phyloP scores from a whole-genome alignment of 2,329 filamentous ascomycete genomes.

The Fusarium albidum region DNA sequence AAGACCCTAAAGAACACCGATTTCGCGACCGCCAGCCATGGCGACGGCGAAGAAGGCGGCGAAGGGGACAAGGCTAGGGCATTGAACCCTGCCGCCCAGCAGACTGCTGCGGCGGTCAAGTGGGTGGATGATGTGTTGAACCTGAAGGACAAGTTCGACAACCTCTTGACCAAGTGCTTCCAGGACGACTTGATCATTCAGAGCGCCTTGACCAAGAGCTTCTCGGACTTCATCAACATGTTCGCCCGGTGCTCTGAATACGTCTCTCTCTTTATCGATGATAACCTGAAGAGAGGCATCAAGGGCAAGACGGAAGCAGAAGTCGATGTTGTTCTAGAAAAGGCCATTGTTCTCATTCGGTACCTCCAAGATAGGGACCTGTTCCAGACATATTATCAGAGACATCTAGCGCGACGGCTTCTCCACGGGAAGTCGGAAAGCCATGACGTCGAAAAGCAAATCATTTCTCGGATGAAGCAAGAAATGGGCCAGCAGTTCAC shows the following conservation, averaged over 20 bases:
- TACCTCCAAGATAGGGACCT: constrained; percentile 93
- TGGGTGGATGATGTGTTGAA: constrained; percentile 93
- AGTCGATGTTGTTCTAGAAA: constrained; percentile 84
- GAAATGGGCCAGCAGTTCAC: constrained; percentile 96
- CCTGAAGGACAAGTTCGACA: constrained; percentile 91
- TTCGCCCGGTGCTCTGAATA: constrained; percentile 88
- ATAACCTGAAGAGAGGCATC: constrained; percentile 92
- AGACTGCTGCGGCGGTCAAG: constrained; percentile 86
- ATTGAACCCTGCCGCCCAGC: constrained; percentile 69
- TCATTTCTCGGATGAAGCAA: constrained; percentile 97
- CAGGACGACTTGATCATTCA: constrained; percentile 78
- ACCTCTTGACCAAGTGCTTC: constrained; percentile 78
- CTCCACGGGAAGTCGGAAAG: constrained; percentile 90
- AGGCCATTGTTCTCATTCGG: constrained; percentile 85
- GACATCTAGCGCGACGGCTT: constrained; percentile 87
- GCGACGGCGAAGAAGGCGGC: constrained; percentile 58
- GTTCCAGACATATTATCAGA: constrained; percentile 98
- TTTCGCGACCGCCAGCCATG: constrained; percentile 54
- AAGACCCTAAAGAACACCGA: constrained; percentile 65
- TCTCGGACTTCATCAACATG: constrained; percentile 92
- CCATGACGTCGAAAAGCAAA: constrained; percentile 91
- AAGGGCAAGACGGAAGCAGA: constrained; percentile 92
- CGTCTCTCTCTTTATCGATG: constrained; percentile 95
- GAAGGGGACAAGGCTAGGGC: constrained; percentile 48
- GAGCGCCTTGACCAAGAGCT: constrained; percentile 84